These are phyloP conservation scores for Geotrichum carabidarum DNA, from an alignment of 1,139 yeast genomes.

Conservation along the genomic window DNA sequence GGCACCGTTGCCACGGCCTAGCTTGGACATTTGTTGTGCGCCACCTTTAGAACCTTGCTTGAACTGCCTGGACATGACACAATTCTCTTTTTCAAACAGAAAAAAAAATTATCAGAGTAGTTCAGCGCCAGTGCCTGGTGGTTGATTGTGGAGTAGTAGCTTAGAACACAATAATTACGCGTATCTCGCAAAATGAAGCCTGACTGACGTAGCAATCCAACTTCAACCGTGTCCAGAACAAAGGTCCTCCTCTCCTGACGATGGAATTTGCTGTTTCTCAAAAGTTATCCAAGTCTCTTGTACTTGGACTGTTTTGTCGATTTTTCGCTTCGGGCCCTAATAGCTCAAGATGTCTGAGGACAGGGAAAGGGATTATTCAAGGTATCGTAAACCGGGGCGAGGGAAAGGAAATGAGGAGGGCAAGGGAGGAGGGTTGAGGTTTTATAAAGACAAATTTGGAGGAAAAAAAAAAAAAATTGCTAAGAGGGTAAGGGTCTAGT, in stretches of 20 bases:
- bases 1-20: neutral
- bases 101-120: neutral
- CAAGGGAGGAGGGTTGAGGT: slow-evolving; percentile 19
- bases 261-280: no score
- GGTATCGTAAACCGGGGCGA: slow-evolving; percentile 14
- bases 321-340: slow-evolving; percentile 4
- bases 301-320: neutral
- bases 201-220: no score
- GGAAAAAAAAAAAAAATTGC: neutral
- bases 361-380: slow-evolving; percentile 8
- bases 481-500: slow-evolving; percentile 4
- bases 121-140: no score
- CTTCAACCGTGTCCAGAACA: no score
- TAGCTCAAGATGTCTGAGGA: slow-evolving; percentile 14
- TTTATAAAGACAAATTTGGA: neutral
- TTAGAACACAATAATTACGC: neutral
- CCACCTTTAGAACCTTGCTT: neutral
- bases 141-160: no score
- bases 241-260: no score
- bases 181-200: no score
- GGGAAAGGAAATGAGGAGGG: slow-evolving; percentile 14
- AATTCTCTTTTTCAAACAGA: neutral
- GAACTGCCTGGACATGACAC: slow-evolving; percentile 5
- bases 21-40: slow-evolving; percentile 1
- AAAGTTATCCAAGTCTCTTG: no score